Evolutionary conservation across 2,329 filamentous ascomycete species (phyloP).

Genomic region (Xylaria sp.): DNA sequence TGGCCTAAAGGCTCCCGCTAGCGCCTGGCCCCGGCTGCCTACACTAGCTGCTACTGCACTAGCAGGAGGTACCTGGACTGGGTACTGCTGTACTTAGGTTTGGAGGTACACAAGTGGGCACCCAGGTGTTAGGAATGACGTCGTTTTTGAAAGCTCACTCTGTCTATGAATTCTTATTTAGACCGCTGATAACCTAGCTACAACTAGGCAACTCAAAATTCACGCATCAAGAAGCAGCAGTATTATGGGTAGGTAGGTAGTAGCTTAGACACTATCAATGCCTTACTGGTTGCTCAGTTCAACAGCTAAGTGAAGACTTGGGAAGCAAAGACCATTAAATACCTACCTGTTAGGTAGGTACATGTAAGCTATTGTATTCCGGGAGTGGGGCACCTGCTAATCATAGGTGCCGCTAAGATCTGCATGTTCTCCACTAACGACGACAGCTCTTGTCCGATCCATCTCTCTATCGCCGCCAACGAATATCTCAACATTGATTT

Average conservation of each 20-base stretch:
- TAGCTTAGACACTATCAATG: no score
- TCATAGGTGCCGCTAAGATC: neutral
- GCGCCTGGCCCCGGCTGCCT: no score
- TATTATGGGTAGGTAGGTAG: no score
- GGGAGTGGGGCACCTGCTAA: neutral
- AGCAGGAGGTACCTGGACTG: no score
- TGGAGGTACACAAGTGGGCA: no score
- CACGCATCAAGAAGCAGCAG: no score
- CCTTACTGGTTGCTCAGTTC: no score
- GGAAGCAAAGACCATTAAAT: neutral
- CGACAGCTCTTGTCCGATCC: neutral
- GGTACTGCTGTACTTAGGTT: no score
- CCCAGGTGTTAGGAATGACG: neutral
- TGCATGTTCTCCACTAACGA: slow-evolving; percentile 1
- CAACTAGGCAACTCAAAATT: no score
- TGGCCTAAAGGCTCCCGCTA: no score
- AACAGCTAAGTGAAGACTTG: neutral
- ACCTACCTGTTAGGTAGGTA: neutral
- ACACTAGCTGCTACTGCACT: no score
- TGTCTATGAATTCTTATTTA: neutral
- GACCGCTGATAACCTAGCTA: no score
- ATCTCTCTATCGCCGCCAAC: neutral
- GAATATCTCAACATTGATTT: neutral
- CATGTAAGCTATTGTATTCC: neutral
- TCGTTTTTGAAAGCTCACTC: neutral